Base-by-base conservation (phyloP, 2,329 filamentous ascomycete species). In the Pseudopyrenochaeta lycopersici region DNA sequence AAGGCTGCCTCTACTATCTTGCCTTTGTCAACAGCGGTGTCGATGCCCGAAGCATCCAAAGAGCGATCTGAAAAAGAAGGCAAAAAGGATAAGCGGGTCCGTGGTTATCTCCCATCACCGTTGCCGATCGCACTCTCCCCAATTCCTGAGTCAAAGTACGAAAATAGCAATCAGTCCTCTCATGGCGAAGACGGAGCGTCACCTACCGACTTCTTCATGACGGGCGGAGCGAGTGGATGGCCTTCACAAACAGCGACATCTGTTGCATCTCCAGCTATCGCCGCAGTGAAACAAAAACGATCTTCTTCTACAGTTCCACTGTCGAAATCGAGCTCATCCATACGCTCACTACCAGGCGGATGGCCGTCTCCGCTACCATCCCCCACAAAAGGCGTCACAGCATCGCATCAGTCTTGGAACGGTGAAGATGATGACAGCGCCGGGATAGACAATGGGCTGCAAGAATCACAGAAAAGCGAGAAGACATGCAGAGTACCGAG, bases 151-250 rank as follows among this genome's bases (percentile, higher is more conserved):
- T 56, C 52, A 1, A 49, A 55, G 4, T 56, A 58, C n/a, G 56
- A 62, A 36, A 50, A 57, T 18, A 40, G 32, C 21, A 39, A 33
- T n/a, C 14, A 40, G 3, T 18, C 15, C n/a, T 41, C 45, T 32
- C 40, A 4, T 9, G 48, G 40, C 3, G 42, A 56, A 7, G 35
- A 47, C 21, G 15, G 52, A 2, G 44, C 48, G 5, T 63, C 65
- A 7, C 62, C 63, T 6, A 68, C 63, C 1, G 42, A 38, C 1
- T 68, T 67, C 46, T 58, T 67, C 53, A 64, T 67, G 58, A 68
- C 60, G 0, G 64, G 67, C 7, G 62, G 54, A 14, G 45, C 47
- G 29, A 56, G 45, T 15, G 58, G 55, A 2, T 62, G 59, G 61
- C 52, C 56, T 18, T 55, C 56, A 10, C 45, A 43, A 23, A 48